Evolutionary conservation across 106 monocot genomes (phyloP), one percentile per base, ranked within the genome.

Genomic region (Dioscorea dumetorum): DNA sequence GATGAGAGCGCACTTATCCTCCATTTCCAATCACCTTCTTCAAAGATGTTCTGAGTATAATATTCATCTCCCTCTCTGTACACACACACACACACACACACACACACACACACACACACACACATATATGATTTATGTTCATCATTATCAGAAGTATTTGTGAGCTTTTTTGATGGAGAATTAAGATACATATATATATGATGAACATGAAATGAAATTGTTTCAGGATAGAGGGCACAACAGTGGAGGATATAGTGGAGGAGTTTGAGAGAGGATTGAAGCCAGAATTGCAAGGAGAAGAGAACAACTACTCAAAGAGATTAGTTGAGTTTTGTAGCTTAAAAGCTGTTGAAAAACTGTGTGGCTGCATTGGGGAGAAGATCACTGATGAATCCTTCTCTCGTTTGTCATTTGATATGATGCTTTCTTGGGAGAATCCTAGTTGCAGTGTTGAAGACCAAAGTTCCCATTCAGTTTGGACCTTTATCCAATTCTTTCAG

Each of bases 321-420:
- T 60, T 95, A 33, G 79, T 95, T 2, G 95, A 95, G 71, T 91
- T 88, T 50, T 86, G 83, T 68, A 79, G 88, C 69, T 70, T 78
- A 14, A 88, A 67, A 69, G 82, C 78, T 15, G 64, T 95, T 17
- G 76, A 68, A 32, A 80, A 54, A 8, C 3, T 88, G 24, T 86
- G 82, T 56, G 24, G 35, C 41, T 54, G 68, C 48, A 56, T 78
- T 3, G 79, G 48, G 12, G 82, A 88, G 48, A 77, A 80, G 74
- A 76, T 91, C 16, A 34, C 34, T 19, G 81, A 84, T 76, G 85
- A 76, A 53, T 79, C 78, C 22, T 76, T 95, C 33, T 80, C 82
- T 58, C 85, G 86, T 24, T 78, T 95, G 59, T 86, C 88, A n/a
- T 95, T 82, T 33, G 82, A 95, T 73, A 91, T 91, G 86, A 95